Evolutionary conservation across 345 rosid genomes (phyloP), one percentile per base, ranked within the genome.

Genomic region (Balakata baccata): DNA sequence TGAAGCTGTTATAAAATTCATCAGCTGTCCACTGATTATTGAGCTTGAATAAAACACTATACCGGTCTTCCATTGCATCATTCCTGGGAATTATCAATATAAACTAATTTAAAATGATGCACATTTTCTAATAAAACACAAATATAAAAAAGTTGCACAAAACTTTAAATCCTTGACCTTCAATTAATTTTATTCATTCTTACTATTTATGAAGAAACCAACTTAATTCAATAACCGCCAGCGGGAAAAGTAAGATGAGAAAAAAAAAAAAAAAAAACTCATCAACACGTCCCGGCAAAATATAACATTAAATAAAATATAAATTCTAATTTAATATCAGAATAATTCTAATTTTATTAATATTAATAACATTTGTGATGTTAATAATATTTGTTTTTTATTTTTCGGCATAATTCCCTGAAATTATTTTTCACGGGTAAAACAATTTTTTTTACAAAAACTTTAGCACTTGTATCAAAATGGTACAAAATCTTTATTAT

Each of bases 61-160:
- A 91, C 34, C 96, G 81, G 84, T 95, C 98, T 76, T 95, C 99
- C 89, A 92, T 84, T 25, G 81, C 99, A 79, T 91, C 98, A 50
- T 95, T 92, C 88, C 97, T 92, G 61, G 34, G 8, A 34, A 18
- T 41, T 45, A 50, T 18, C 37, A 70, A 11, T 1, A 66, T 41
- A 0, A 34, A 23, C 69, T 37, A 77, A 79, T 45, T 81, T 46
- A 53, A 58, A 29, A 1, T 2, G 3, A 25, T 4, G 17, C 25
- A 38, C 38, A 37, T 23, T 59, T 56, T 22, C 10, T 29, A 63
- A 18, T 13, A 66, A 65, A 58, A 50, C 3, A 50, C 50, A 69
- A 51, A 29, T 29, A 29, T 29, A 2, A 5, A 62, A 46, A 10
- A 29, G 25, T 7, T n/a, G 38, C 23, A n/a, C 11, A 17, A 61